These are phyloP conservation scores for Boletellus ananas DNA, from an alignment of 768 basidiomycete species.

Conservation along the genomic window DNA sequence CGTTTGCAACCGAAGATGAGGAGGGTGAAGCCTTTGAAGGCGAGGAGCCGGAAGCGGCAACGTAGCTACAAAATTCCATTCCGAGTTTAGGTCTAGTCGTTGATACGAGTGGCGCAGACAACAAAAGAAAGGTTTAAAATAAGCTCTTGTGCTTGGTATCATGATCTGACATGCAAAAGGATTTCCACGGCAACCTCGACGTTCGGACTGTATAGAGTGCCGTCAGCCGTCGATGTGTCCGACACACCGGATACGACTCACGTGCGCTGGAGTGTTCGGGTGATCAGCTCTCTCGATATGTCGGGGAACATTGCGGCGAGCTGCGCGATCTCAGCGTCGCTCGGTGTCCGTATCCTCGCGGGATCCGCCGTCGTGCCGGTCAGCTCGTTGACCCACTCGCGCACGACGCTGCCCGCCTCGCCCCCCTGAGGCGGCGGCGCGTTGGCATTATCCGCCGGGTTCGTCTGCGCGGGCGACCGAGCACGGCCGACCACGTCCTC, in stretches of 20 bases:
- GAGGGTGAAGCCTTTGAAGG: conserved; percentile 45
- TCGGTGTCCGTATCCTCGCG: conserved; percentile 64
- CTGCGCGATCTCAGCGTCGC: conserved; percentile 71
- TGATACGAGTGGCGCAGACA: not conserved
- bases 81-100: too few species aligned
- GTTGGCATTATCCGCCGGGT: conserved; percentile 18
- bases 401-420: conserved; percentile 46
- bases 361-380: conserved; percentile 59
- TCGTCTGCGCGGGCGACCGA: conserved; percentile 30
- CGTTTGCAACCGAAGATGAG: conserved; percentile 83
- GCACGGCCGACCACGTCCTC: conserved; percentile 69
- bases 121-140: not conserved
- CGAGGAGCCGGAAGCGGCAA: conserved; percentile 38
- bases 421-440: conserved; percentile 13
- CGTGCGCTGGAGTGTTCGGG: conserved; percentile 81
- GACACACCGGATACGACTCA: conserved; percentile 29
- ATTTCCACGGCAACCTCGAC: conserved; percentile 82
- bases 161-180: conserved; percentile 48
- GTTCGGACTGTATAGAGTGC: conserved; percentile 49
- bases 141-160: not conserved
- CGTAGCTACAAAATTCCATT: conserved; percentile 13
- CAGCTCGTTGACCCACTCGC: conserved; percentile 78
- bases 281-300: conserved; percentile 64
- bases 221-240: too few species aligned
- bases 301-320: conserved; percentile 83